Evolutionary conservation across 345 rosid species (phyloP), one percentile per base, ranked within the genome.

Genomic region (Rhizophora mangle): DNA sequence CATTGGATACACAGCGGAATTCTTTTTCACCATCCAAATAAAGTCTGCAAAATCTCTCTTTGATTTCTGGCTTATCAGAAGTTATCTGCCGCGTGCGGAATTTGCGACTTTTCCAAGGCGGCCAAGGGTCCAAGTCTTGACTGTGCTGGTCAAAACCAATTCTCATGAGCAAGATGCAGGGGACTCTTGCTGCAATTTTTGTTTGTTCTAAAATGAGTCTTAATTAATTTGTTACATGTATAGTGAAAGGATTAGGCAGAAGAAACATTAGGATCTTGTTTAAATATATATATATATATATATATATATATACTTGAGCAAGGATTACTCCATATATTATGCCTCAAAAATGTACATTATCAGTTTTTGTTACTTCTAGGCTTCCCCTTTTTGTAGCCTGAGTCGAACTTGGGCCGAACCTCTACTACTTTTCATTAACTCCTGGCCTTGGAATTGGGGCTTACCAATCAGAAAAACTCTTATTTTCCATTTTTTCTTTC

Each of bases 321-420:
- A 63, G 59, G 57, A 34, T 6, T 57, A 64, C 68, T 77, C 53
- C 60, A 69, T 82, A 74, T 76, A 72, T 24, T 69, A 70, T 55
- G 76, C 70, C 39, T n/a, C 24, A 64, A 83, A 83, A 77, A 30
- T 90, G 98, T 90, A 93, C 85, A 87, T 88, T 82, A 82, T 80
- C 84, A 85, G 82, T 85, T 88, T 86, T 85, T 83, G 64, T 74
- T 62, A 82, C 68, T 82, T 81, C 71, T 19, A 55, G 59, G 30
- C 13, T n/a, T 47, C 1, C 32, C 5, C 10, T 47, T 20, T 51
- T 27, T 2, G 6, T 24, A 56, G 30, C 60, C 24, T 24, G 24
- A 24, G 24, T 24, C 24, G 24, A 1, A 9, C 0, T 13, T 43
- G 19, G 49, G 18, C 15, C 16, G 49, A 43, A 15, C 49, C 49